Conservation (phyloP, 2,329 filamentous ascomycete genomes). For the Sclerotinia nivalis region DNA sequence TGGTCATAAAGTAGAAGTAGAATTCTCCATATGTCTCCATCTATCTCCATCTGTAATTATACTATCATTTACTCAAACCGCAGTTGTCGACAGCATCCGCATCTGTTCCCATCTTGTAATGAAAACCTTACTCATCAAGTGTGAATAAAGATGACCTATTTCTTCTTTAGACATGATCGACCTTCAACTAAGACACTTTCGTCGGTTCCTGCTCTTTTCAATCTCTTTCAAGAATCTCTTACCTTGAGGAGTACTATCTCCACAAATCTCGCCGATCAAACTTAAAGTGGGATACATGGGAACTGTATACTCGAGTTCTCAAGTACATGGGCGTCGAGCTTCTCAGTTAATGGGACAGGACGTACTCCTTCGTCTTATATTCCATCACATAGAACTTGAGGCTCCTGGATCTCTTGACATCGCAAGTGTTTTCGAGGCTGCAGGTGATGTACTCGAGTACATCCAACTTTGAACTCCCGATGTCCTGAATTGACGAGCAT, state of each 20-base stretch:
- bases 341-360: not conserved
- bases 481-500: not conserved
- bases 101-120: not conserved
- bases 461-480: not conserved
- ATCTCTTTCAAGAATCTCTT: not conserved
- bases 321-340: not conserved
- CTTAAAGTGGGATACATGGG: not conserved
- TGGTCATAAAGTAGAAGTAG: not conserved
- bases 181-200: constrained; percentile 7
- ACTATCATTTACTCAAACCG: not conserved
- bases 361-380: not conserved
- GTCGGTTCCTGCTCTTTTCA: not conserved
- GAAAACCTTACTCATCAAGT: not conserved
- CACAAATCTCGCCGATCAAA: not conserved
- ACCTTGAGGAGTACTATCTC: not conserved
- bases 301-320: too few relatives aligned
- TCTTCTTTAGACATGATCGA: constrained; percentile 14
- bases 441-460: not conserved
- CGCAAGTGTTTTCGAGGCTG: too few relatives aligned
- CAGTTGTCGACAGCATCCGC: not conserved
- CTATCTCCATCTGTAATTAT: not conserved
- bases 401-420: not conserved
- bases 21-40: not conserved
- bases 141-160: not conserved
- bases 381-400: not conserved